Evolutionary conservation across 2,329 filamentous ascomycete genomes (phyloP).

Genomic region (Bipolaris sorokiniana): DNA sequence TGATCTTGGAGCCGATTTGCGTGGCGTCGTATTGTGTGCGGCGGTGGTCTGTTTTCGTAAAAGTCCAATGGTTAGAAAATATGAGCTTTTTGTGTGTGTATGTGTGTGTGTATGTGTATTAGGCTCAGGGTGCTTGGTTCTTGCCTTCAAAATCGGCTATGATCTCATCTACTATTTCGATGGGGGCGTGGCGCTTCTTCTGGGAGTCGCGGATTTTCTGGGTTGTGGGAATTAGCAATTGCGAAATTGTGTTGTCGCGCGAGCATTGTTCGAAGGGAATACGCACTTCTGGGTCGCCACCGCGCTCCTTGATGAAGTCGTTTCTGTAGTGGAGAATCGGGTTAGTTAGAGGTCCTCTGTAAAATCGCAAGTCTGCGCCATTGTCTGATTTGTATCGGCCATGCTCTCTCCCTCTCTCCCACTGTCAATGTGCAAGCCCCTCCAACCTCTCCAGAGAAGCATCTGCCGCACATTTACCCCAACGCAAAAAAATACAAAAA

Average conservation of each 20-base stretch:
- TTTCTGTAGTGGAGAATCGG: slow-evolving; percentile 47
- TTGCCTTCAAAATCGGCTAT: slow-evolving; percentile 75
- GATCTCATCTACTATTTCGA: slow-evolving; percentile 88
- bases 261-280: not conserved
- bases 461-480: not conserved
- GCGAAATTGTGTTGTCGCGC: not conserved
- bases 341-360: slow-evolving; percentile 15
- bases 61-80: not conserved
- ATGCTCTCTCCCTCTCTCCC: not conserved
- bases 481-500: not conserved
- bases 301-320: slow-evolving; percentile 73
- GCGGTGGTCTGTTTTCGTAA: slow-evolving; percentile 65
- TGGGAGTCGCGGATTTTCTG: slow-evolving; percentile 86
- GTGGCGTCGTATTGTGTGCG: slow-evolving; percentile 78
- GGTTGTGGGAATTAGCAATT: not conserved
- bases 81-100: too few species aligned
- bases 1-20: slow-evolving; percentile 84
- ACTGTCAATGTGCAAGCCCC: slow-evolving; percentile 1
- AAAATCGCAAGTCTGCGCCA: not conserved
- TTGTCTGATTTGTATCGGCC: not conserved
- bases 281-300: slow-evolving; percentile 76
- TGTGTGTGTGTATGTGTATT: too few species aligned
- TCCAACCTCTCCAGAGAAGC: not conserved
- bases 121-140: not conserved
- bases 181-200: slow-evolving; percentile 77